Evolutionary conservation across 371 early-diverging fungal genomes (phyloP).

Genomic region (Mucor ambiguus): DNA sequence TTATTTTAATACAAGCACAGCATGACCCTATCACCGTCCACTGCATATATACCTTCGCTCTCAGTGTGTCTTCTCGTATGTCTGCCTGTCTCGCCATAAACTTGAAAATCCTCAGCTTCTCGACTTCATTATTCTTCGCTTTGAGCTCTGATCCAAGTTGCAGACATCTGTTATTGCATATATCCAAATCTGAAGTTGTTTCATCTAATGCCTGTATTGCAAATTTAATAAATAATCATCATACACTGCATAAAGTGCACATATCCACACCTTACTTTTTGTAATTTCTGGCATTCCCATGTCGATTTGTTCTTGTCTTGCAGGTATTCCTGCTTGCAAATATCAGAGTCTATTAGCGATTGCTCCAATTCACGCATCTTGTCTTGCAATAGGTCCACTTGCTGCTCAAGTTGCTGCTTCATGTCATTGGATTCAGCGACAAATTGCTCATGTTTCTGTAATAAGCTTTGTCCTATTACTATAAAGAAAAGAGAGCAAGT

Average conservation of each 20-base stretch:
- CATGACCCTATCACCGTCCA: background rate
- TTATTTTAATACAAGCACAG: background rate
- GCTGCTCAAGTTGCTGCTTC: slow-evolving; percentile 31
- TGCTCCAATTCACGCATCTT: slow-evolving; percentile 34
- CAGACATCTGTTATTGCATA: slow-evolving; percentile 34
- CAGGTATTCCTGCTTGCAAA: slow-evolving; percentile 26
- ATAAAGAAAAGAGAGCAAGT: background rate
- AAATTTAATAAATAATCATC: background rate
- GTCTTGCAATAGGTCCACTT: slow-evolving; percentile 37
- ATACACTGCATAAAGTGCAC: background rate
- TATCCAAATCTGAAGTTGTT: slow-evolving; percentile 40
- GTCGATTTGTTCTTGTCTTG: slow-evolving; percentile 31
- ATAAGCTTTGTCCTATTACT: slow-evolving; percentile 52
- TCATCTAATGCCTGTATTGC: slow-evolving; percentile 34
- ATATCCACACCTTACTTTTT: slow-evolving; percentile 36
- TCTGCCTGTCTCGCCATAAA: slow-evolving; percentile 51
- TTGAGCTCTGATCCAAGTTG: slow-evolving; percentile 41
- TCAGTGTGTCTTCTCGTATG: slow-evolving; percentile 41
- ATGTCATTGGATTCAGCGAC: slow-evolving; percentile 34
- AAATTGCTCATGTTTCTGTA: slow-evolving; percentile 46
- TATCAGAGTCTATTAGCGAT: slow-evolving; percentile 36
- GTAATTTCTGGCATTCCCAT: slow-evolving; percentile 46
- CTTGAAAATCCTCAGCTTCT: slow-evolving; percentile 46
- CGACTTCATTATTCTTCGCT: slow-evolving; percentile 35
- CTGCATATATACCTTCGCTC: slow-evolving; percentile 32